Evolutionary conservation across 495 filamentous ascomycete genomes (phyloP).

Genomic region (Penicillium salamii): DNA sequence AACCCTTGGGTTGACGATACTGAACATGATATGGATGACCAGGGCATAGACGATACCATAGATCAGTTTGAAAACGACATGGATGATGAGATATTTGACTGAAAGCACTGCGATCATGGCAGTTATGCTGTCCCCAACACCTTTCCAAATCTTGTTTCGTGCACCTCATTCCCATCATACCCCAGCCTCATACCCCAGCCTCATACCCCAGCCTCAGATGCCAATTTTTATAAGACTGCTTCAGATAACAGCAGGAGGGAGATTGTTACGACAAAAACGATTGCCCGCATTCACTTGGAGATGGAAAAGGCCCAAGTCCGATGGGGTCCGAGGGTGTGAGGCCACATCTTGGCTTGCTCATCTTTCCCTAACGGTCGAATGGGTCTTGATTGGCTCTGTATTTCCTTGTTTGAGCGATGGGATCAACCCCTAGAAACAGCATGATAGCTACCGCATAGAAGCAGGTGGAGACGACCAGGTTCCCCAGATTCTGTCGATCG

Average conservation of each 20-base stretch:
- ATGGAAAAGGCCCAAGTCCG: neutral
- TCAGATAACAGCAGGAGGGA: too few relatives aligned
- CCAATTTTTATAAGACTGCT: too few relatives aligned
- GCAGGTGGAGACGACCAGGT: neutral
- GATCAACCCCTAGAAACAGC: too few relatives aligned
- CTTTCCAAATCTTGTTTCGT: neutral
- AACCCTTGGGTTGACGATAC: neutral
- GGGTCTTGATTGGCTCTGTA: neutral
- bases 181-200: too few relatives aligned
- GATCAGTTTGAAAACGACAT: neutral
- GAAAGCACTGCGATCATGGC: neutral
- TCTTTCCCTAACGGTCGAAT: neutral
- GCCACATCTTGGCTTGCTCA: neutral
- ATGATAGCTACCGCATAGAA: neutral
- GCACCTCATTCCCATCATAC: too few relatives aligned
- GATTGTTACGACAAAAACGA: neutral
- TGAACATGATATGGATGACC: slow-evolving; percentile 2
- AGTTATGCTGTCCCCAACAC: neutral
- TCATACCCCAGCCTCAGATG: too few relatives aligned
- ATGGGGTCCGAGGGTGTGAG: neutral
- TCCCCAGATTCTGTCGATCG: slow-evolving; percentile 5
- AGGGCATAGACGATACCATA: neutral
- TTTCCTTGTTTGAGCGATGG: too few relatives aligned
- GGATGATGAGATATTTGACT: neutral
- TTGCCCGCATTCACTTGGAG: too few relatives aligned